Conservation (phyloP, 2,329 filamentous ascomycete genomes). For the Leptoxyphium fumago region DNA sequence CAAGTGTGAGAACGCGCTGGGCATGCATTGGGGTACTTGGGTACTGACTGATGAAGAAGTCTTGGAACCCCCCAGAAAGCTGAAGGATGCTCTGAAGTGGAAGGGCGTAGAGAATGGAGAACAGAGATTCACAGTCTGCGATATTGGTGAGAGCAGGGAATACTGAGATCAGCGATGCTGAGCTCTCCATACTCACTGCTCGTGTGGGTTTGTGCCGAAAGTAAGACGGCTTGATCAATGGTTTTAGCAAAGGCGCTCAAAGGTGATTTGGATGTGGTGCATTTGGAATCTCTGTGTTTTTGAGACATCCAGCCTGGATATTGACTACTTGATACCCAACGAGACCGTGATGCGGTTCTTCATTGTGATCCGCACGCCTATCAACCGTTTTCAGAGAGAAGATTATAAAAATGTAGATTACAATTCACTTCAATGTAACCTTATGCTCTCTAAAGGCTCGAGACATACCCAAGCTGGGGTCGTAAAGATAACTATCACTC, state of each 20-base stretch:
- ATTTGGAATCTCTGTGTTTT: too few relatives aligned
- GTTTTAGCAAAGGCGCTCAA: background rate
- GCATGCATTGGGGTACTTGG: conserved; percentile 87
- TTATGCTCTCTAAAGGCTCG: too few relatives aligned
- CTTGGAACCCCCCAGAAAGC: conserved; percentile 59
- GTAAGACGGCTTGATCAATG: background rate
- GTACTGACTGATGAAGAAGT: conserved; percentile 74
- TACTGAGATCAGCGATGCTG: conserved; percentile 29
- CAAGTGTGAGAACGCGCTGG: conserved; percentile 60
- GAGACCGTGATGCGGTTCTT: too few relatives aligned
- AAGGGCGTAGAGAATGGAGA: conserved; percentile 45
- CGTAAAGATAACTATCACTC: too few relatives aligned
- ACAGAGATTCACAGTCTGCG: conserved; percentile 66
- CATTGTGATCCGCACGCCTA: too few relatives aligned
- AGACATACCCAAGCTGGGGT: too few relatives aligned
- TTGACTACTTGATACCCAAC: too few relatives aligned
- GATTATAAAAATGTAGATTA: too few relatives aligned
- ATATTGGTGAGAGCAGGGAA: conserved; percentile 70
- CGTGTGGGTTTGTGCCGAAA: background rate
- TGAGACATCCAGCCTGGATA: too few relatives aligned
- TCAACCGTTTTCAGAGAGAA: too few relatives aligned
- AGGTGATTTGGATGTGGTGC: background rate
- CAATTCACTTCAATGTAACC: too few relatives aligned
- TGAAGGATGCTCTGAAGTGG: conserved; percentile 56
- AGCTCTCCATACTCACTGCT: background rate